Evolutionary conservation across 352 stramenopile genomes (phyloP).

Genomic region (Phytophthora uliginosa): DNA sequence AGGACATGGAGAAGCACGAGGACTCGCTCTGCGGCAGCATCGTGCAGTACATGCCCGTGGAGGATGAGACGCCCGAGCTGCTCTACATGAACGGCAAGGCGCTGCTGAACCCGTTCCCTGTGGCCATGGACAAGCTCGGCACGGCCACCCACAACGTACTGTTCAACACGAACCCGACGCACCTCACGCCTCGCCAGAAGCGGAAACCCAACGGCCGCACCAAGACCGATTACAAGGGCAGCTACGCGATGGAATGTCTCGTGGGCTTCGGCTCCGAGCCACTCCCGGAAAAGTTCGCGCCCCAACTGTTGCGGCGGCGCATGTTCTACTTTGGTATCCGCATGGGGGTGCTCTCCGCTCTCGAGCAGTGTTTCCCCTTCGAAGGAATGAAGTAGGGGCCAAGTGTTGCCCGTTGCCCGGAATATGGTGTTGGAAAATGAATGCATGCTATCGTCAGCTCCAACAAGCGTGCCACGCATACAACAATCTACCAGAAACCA

Average conservation of each 20-base stretch:
- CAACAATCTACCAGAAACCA: too few relatives aligned
- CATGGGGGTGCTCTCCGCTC: slow-evolving; percentile 36
- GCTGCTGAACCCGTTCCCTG: slow-evolving; percentile 52
- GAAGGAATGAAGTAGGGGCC: slow-evolving; percentile 32
- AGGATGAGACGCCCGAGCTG: slow-evolving; percentile 37
- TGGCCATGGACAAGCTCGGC: slow-evolving; percentile 27
- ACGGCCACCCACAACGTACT: slow-evolving; percentile 40
- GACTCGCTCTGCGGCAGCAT: slow-evolving; percentile 54
- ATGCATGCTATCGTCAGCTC: too few relatives aligned
- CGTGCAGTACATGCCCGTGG: slow-evolving; percentile 51
- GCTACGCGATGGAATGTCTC: slow-evolving; percentile 52
- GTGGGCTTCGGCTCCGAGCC: slow-evolving; percentile 56
- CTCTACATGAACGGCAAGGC: slow-evolving; percentile 68
- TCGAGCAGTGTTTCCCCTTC: slow-evolving; percentile 44
- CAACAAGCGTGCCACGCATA: too few relatives aligned
- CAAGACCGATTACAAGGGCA: slow-evolving; percentile 27
- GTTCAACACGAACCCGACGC: slow-evolving; percentile 60
- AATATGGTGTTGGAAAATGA: background rate
- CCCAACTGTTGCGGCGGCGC: slow-evolving; percentile 43
- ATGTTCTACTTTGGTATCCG: slow-evolving; percentile 53
- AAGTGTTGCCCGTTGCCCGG: background rate
- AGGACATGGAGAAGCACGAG: slow-evolving; percentile 41
- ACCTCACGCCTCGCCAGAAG: slow-evolving; percentile 51
- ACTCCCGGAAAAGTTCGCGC: slow-evolving; percentile 42
- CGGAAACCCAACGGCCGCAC: slow-evolving; percentile 37